Evolutionary conservation across 192 early-diverging fungal genomes (phyloP).

Genomic region (Kickxella alabastrina): DNA sequence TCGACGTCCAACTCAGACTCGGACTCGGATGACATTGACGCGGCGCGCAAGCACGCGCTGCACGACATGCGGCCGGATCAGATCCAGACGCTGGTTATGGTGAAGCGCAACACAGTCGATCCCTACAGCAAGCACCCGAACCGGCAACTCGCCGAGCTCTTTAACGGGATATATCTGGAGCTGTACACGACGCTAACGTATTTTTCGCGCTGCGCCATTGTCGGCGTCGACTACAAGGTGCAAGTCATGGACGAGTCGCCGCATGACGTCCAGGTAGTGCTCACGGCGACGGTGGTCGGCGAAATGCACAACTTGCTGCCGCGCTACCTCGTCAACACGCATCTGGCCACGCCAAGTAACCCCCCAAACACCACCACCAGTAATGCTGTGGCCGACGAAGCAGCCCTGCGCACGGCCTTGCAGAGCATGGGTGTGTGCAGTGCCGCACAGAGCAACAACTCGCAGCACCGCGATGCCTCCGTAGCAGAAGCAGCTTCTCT

Average conservation of each 20-base stretch:
- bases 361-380: constrained; percentile 9
- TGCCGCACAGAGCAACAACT: too few species aligned
- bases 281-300: constrained; percentile 51
- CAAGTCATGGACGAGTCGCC: constrained; percentile 14
- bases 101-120: constrained; percentile 60
- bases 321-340: constrained; percentile 7
- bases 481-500: too few species aligned
- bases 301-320: constrained; percentile 20
- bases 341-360: constrained; percentile 1
- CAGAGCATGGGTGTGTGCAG: too few species aligned
- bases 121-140: constrained; percentile 65
- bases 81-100: constrained; percentile 56
- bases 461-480: too few species aligned
- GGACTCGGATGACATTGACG: constrained; percentile 7
- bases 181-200: constrained; percentile 60
- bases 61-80: constrained; percentile 26
- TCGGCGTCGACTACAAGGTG: constrained; percentile 49
- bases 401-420: too few species aligned
- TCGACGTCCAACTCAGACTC: constrained; percentile 3
- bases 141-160: constrained; percentile 63
- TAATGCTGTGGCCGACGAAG: too few species aligned
- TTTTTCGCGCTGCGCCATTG: constrained; percentile 61
- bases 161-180: constrained; percentile 63
- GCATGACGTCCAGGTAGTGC: constrained; percentile 63
- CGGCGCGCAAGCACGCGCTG: constrained; percentile 20